phyloP scores from a whole-genome alignment of 192 early-diverging fungal genomes.

The Linnemannia schmuckeri region DNA sequence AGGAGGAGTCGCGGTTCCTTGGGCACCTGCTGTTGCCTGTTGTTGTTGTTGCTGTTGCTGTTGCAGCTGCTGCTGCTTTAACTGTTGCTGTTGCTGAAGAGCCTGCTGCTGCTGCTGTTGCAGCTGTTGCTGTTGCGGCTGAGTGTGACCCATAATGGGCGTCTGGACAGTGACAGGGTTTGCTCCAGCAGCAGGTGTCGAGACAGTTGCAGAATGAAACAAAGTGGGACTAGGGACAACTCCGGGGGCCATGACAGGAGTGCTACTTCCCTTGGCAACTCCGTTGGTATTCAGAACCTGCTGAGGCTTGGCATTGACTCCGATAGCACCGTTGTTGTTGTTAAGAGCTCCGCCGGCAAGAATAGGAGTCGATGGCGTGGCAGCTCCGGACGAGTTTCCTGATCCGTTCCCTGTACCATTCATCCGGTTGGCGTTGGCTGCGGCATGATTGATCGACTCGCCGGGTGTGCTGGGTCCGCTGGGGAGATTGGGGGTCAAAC shows the following conservation, averaged over 20 bases:
- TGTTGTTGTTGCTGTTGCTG: conserved; percentile 52
- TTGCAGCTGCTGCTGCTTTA: conserved; percentile 35
- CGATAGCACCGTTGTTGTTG: conserved; percentile 5
- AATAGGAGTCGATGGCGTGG: conserved; percentile 50
- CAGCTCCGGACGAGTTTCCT: conserved; percentile 50
- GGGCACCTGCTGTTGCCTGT: conserved; percentile 23
- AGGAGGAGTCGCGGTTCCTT: conserved; percentile 26
- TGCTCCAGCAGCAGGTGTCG: conserved; percentile 20
- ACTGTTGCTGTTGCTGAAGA: conserved; percentile 38
- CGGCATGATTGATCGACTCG: conserved; percentile 28
- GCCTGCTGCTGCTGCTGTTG: conserved; percentile 49
- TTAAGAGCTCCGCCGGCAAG: conserved; percentile 29
- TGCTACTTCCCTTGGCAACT: conserved; percentile 32
- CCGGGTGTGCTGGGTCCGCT: conserved; percentile 55
- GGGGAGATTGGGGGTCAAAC: conserved; percentile 41
- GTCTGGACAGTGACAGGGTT: conserved; percentile 36
- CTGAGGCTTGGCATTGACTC: conserved; percentile 21
- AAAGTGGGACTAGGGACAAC: conserved; percentile 40
- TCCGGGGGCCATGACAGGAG: conserved; percentile 45
- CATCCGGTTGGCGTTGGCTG: conserved; percentile 14
- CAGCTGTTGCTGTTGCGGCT: conserved; percentile 55
- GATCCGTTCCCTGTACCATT: conserved; percentile 39
- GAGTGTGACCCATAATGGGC: conserved; percentile 47
- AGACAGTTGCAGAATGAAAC: conserved; percentile 36
- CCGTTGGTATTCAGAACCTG: conserved; percentile 25